Evolutionary conservation across 2,329 filamentous ascomycete genomes (phyloP), one percentile per base, ranked within the genome.

Genomic region (Penicillium sp.): DNA sequence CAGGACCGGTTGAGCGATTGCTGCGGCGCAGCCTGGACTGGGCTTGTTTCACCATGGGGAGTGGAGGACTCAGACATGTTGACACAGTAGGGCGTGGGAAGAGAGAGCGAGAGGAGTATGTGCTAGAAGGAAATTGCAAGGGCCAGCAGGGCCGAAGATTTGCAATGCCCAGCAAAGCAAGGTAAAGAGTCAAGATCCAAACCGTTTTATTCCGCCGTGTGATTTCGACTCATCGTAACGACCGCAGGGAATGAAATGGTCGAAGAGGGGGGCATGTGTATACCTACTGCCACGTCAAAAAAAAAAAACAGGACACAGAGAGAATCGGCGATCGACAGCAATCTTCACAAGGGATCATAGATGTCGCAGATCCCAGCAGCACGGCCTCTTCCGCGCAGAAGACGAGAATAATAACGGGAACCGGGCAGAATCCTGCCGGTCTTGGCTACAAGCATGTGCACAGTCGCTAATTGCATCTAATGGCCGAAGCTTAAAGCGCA

Each of bases 1-100:
- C 72, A 75, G 9, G 72, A 75, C 43, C 72, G 65, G 50, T 75
- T 75, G 29, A 75, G 59, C 58, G 72, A 72, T 53, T 62, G 68
- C 39, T 67, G 44, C 44, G 67, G 64, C 50, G 58, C 46, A 3
- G 64, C 60, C 50, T 67, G 67, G n/a, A 44, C 47, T 43, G 51
- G 48, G 49, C 58, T 57, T 50, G 58, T 53, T 50, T 68, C 65
- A 50, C 61, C 63, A 55, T 62, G 51, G 44, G 63, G 50, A 51
- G 63, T 60, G 48, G 69, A 65, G 16, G 60, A 59, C 48, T 67
- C 61, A 55, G 69, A 67, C 71, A 73, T 72, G 45, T 53, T 68
- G 59, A 60, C 60, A 42, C 51, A 42, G 23, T 50, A 55, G 39
- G 21, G 48, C 10, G 35, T 31, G 50, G 33, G 43, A 19, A 31